A percentile compares a stretch with the other conserved stretches of the same genome.
phyloP scores from a whole-genome alignment of 305 asterid species.

The Nicotiana rustica region DNA sequence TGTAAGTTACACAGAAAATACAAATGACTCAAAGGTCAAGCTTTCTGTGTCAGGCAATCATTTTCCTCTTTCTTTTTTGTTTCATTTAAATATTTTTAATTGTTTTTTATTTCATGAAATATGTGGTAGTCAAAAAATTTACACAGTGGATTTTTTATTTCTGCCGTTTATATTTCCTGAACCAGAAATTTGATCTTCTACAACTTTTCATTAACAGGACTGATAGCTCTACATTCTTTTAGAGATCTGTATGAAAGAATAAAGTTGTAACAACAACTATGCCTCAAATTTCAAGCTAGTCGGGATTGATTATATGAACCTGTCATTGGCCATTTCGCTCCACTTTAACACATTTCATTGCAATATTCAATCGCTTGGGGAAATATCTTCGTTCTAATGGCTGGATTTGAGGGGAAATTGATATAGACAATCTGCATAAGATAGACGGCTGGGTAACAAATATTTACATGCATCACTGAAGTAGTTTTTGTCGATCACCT shows the following conservation, averaged over 20 bases:
- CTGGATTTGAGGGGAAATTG: not conserved
- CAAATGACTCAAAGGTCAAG: too few species aligned
- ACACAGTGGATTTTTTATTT: too few species aligned
- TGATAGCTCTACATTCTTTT: not conserved
- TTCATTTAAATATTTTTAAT: too few species aligned
- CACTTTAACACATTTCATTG: not conserved
- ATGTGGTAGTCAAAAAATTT: too few species aligned
- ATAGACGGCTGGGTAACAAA: not conserved
- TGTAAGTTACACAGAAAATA: too few species aligned
- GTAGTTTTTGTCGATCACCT: not conserved
- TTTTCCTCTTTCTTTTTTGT: too few species aligned
- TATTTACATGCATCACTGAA: not conserved
- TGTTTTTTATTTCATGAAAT: too few species aligned
- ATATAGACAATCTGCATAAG: not conserved
- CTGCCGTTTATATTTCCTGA: too few species aligned
- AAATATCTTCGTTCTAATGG: not conserved
- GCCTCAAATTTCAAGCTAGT: not conserved
- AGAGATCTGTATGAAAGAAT: not conserved
- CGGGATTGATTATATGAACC: not conserved
- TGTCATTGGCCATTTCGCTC: not conserved
- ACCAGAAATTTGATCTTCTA: not conserved
- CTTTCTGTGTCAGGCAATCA: too few species aligned
- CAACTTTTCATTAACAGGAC: not conserved
- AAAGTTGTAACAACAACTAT: not conserved
- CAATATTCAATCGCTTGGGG: not conserved